These are phyloP conservation scores for Aegilops sharonensis DNA, from an alignment of 176 grass and related monocot genomes.

Conservation along the genomic window DNA sequence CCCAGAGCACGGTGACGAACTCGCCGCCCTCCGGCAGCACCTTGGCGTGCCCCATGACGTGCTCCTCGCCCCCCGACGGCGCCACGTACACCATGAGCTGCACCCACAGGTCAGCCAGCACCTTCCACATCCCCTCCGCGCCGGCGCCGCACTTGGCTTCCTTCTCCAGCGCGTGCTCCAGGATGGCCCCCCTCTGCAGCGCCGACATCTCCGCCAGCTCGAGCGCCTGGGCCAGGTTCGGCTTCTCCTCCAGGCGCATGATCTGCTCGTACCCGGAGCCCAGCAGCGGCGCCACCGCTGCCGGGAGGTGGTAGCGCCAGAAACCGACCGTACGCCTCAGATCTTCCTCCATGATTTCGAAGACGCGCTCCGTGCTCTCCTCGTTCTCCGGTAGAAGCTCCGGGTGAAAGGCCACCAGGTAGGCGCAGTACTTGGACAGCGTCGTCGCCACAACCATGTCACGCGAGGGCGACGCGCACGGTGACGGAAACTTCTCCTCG, in stretches of 20 bases:
- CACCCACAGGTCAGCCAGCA: conserved; percentile 19
- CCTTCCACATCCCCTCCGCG: background rate
- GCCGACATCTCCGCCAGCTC: background rate
- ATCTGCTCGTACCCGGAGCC: background rate
- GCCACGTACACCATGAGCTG: conserved; percentile 19
- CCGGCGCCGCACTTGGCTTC: background rate
- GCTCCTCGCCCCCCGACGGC: conserved; percentile 3
- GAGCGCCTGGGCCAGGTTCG: background rate
- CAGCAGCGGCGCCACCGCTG: background rate
- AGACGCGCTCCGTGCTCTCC: background rate
- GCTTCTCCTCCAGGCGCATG: background rate
- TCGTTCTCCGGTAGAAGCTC: background rate
- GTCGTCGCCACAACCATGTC: background rate
- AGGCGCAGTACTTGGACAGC: conserved; percentile 20
- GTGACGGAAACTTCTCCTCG: background rate
- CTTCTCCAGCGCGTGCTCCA: background rate
- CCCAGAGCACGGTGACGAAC: conserved; percentile 39
- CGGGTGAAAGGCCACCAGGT: conserved; percentile 3
- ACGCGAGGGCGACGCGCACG: background rate
- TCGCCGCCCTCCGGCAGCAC: conserved; percentile 15
- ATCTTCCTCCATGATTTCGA: background rate
- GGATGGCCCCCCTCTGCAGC: background rate
- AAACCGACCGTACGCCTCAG: background rate
- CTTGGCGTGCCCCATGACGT: conserved; percentile 13
- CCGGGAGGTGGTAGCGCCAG: conserved; percentile 5